phyloP scores from a whole-genome alignment of 2,329 filamentous ascomycete species.

The Lasiodiplodia citricola region DNA sequence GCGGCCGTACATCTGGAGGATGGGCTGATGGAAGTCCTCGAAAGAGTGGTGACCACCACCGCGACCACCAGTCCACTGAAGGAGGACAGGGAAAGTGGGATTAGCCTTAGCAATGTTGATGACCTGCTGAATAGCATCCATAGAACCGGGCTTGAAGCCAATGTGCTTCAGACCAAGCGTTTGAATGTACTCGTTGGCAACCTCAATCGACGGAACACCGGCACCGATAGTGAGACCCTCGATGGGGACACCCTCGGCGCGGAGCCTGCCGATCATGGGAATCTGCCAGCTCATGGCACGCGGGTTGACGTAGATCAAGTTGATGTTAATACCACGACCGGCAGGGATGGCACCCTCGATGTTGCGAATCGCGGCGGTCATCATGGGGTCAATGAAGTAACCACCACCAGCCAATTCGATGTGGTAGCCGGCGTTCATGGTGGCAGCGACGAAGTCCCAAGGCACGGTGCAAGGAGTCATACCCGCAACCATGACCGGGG shows the following conservation, averaged over 20 bases:
- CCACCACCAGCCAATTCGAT: constrained; percentile 58
- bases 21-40: constrained; percentile 57
- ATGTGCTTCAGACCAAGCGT: constrained; percentile 63
- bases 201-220: constrained; percentile 54
- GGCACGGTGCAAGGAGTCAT: constrained; percentile 56
- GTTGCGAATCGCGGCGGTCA: constrained; percentile 53
- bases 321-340: constrained; percentile 59
- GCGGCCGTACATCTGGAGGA: constrained; percentile 52
- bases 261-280: constrained; percentile 54
- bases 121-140: constrained; percentile 52
- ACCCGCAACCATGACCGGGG: constrained; percentile 55
- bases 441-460: constrained; percentile 59
- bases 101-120: constrained; percentile 55
- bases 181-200: constrained; percentile 56
- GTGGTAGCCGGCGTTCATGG: constrained; percentile 59
- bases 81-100: constrained; percentile 51
- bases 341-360: constrained; percentile 51
- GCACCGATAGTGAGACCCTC: constrained; percentile 56
- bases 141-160: constrained; percentile 55
- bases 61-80: constrained; percentile 58
- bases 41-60: constrained; percentile 57
- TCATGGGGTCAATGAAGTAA: constrained; percentile 53
- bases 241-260: constrained; percentile 53
- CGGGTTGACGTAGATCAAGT: constrained; percentile 61
- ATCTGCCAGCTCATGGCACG: constrained; percentile 60